Percentiles rank a stretch among this genome's conserved stretches.
Conservation (phyloP, 2,329 filamentous ascomycete genomes). For the Fusarium annulatum region DNA sequence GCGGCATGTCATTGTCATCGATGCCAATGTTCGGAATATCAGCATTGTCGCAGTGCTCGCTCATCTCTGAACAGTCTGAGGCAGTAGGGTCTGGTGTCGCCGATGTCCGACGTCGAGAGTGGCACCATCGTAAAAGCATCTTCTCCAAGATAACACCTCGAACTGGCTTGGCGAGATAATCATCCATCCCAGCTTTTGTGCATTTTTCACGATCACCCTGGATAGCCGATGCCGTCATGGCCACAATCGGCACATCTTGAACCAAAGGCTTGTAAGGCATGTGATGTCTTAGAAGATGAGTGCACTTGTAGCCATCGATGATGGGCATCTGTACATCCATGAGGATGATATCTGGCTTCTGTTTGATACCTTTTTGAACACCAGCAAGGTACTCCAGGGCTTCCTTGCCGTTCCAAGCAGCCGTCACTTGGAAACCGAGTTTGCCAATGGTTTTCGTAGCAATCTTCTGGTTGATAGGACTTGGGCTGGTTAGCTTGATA, state of each 20-base stretch:
- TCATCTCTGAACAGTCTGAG: slow-evolving; percentile 60
- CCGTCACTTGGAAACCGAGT: slow-evolving; percentile 76
- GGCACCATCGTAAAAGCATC: slow-evolving; percentile 78
- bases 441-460: slow-evolving; percentile 80
- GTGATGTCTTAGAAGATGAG: slow-evolving; percentile 77
- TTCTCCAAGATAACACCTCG: slow-evolving; percentile 74
- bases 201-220: slow-evolving; percentile 82
- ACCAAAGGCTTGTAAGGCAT: slow-evolving; percentile 70
- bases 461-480: slow-evolving; percentile 78
- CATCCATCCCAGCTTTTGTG: slow-evolving; percentile 79
- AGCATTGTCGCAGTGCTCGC: slow-evolving; percentile 56
- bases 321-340: slow-evolving; percentile 84
- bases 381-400: slow-evolving; percentile 77
- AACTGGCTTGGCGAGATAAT: slow-evolving; percentile 79
- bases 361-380: slow-evolving; percentile 61
- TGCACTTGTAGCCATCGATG: slow-evolving; percentile 82
- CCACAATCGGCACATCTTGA: slow-evolving; percentile 76
- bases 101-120: slow-evolving; percentile 43
- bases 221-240: slow-evolving; percentile 85
- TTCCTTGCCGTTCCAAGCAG: slow-evolving; percentile 82
- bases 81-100: slow-evolving; percentile 44
- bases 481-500: slow-evolving; percentile 44
- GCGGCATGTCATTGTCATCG: slow-evolving; percentile 41
- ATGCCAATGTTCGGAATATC: slow-evolving; percentile 54
- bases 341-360: slow-evolving; percentile 78